Conservation (phyloP, 148 eudicot genomes). For the Nepenthes gracilis region DNA sequence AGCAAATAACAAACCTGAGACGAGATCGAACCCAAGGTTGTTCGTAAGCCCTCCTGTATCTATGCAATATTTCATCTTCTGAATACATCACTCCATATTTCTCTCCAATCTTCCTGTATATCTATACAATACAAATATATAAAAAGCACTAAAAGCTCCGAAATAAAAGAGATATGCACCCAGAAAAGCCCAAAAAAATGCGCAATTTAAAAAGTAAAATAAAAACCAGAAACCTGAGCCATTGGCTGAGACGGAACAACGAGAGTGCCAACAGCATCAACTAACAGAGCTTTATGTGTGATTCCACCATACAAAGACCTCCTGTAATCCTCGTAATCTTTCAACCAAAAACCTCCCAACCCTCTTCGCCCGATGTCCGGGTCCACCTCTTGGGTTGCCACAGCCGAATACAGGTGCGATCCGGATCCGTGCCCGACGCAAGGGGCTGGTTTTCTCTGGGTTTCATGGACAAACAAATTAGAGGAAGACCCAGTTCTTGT, state of each 20-base stretch:
- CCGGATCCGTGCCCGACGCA: not conserved
- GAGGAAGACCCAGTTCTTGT: no score
- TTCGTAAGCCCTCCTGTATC: conserved; percentile 86
- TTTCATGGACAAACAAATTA: not conserved
- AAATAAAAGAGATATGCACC: not conserved
- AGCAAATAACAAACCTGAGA: conserved; percentile 39
- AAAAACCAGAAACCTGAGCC: conserved; percentile 35
- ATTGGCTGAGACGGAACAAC: conserved; percentile 86
- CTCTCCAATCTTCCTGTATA: conserved; percentile 81
- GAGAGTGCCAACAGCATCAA: conserved; percentile 95
- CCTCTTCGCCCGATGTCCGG: conserved; percentile 12
- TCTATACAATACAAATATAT: conserved; percentile 22
- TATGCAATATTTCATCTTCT: conserved; percentile 58
- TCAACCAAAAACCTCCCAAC: conserved; percentile 21
- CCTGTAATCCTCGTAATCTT: conserved; percentile 77
- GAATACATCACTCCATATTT: conserved; percentile 83
- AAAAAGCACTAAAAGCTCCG: not conserved
- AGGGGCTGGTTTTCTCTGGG: conserved; percentile 2
- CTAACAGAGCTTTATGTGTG: conserved; percentile 78
- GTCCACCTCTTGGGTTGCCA: conserved; percentile 19
- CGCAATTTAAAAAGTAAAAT: not conserved
- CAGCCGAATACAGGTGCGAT: conserved; percentile 22
- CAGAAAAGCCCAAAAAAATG: not conserved
- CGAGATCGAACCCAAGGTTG: conserved; percentile 95
- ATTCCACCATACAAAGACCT: conserved; percentile 61